A percentile compares a stretch with the other conserved stretches of the same genome.
Conservation (phyloP, 352 stramenopile species). For the Phytophthora vignae region DNA sequence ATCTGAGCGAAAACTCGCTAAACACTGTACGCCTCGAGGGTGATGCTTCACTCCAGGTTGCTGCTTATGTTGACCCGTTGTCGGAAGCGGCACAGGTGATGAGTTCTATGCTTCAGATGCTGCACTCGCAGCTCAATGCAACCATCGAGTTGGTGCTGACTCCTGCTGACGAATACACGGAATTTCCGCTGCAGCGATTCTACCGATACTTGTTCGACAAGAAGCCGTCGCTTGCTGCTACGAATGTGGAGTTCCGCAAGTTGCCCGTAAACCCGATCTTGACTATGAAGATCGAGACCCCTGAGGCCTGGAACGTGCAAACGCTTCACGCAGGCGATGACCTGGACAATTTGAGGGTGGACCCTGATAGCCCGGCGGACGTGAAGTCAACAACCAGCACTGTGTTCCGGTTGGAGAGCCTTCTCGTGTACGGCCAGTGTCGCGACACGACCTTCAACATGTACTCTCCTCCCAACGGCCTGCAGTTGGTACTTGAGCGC, state of each 20-base stretch:
- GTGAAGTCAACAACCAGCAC: constrained; percentile 73
- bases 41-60: constrained; percentile 66
- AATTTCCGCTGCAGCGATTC: constrained; percentile 93
- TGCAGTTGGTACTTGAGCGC: constrained; percentile 92
- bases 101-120: constrained; percentile 86
- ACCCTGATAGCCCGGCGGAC: constrained; percentile 60
- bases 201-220: constrained; percentile 92
- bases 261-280: constrained; percentile 90
- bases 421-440: constrained; percentile 93
- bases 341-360: constrained; percentile 93
- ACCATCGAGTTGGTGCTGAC: constrained; percentile 74
- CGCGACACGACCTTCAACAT: constrained; percentile 83
- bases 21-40: constrained; percentile 48
- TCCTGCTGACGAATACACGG: constrained; percentile 73
- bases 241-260: constrained; percentile 75
- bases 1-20: constrained; percentile 48
- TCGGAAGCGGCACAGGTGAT: constrained; percentile 90
- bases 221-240: constrained; percentile 46
- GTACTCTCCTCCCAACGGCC: constrained; percentile 87
- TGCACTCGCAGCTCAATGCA: constrained; percentile 76
- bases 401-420: constrained; percentile 87
- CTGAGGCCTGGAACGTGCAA: constrained; percentile 94
- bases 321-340: constrained; percentile 75
- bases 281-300: constrained; percentile 94
- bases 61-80: constrained; percentile 92